Percentiles rank a stretch among this genome's conserved stretches.
These are phyloP conservation scores for Solanum corneliomulleri DNA, from an alignment of 257 asterid genomes.

Conservation along the genomic window DNA sequence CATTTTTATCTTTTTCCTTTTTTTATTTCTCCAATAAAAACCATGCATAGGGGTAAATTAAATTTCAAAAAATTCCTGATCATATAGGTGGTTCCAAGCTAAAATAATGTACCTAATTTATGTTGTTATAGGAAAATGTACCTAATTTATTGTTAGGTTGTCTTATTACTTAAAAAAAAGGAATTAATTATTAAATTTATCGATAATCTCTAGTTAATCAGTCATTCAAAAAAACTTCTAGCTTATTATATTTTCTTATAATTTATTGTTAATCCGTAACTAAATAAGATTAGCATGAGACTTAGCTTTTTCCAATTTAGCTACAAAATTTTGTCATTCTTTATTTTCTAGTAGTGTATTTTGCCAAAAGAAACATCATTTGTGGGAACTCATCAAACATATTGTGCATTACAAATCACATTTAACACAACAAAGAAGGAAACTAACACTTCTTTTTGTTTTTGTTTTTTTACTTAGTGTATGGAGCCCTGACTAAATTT, in stretches of 20 bases:
- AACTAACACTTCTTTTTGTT: not conserved
- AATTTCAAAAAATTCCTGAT: not conserved
- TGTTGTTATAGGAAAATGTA: not conserved
- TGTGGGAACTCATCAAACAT: not conserved
- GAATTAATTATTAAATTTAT: not conserved
- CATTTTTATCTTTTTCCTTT: not conserved
- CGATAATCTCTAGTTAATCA: not conserved
- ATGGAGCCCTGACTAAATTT: not conserved
- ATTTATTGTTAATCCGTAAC: not conserved
- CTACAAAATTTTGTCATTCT: not conserved
- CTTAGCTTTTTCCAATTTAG: no score
- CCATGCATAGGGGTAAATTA: not conserved
- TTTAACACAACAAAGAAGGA: not conserved
- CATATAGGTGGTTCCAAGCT: not conserved
- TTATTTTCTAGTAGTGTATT: no score
- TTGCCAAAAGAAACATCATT: not conserved
- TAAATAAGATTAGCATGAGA: not conserved
- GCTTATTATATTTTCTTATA: no score
- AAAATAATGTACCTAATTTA: not conserved
- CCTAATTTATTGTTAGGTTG: not conserved
- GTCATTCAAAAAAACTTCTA: not conserved
- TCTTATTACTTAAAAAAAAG: not conserved
- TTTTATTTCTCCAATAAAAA: not conserved
- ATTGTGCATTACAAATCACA: not conserved
- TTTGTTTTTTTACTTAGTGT: not conserved